Evolutionary conservation across 768 basidiomycete genomes (phyloP).

Genomic region (Lepiota venenata): DNA sequence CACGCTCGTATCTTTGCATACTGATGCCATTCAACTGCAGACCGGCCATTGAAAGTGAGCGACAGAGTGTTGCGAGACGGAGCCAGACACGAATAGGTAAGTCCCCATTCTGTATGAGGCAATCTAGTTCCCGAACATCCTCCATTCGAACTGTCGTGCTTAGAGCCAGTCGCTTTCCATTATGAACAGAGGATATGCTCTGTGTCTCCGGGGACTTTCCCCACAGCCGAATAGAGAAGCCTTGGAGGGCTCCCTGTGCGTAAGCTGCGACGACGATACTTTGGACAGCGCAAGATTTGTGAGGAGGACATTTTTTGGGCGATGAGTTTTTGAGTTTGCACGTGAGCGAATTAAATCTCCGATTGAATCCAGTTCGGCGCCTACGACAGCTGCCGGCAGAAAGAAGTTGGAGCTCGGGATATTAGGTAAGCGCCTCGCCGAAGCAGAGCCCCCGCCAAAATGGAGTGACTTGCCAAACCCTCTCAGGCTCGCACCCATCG

Average conservation of each 20-base stretch:
- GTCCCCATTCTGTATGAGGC: constrained; percentile 18
- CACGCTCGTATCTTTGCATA: constrained; percentile 73
- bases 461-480: constrained; percentile 12
- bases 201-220: constrained; percentile 94
- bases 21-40: constrained; percentile 38
- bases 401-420: neutral
- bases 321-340: constrained; percentile 11
- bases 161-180: constrained; percentile 74
- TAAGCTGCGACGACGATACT: constrained; percentile 86
- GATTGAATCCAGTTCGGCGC: constrained; percentile 11
- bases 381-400: constrained; percentile 1
- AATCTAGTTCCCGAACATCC: constrained; percentile 49
- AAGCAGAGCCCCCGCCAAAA: constrained; percentile 5
- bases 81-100: constrained; percentile 27
- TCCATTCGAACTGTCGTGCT: constrained; percentile 61
- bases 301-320: constrained; percentile 21
- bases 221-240: constrained; percentile 65
- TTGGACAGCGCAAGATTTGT: constrained; percentile 50
- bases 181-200: constrained; percentile 54
- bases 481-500: constrained; percentile 2
- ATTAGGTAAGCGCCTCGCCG: constrained; percentile 8
- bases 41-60: constrained; percentile 31
- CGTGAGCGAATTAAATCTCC: constrained; percentile 20
- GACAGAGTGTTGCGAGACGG: constrained; percentile 58
- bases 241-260: constrained; percentile 53